Conservation (phyloP, 306 rosid genomes). For the Senna siamea region DNA sequence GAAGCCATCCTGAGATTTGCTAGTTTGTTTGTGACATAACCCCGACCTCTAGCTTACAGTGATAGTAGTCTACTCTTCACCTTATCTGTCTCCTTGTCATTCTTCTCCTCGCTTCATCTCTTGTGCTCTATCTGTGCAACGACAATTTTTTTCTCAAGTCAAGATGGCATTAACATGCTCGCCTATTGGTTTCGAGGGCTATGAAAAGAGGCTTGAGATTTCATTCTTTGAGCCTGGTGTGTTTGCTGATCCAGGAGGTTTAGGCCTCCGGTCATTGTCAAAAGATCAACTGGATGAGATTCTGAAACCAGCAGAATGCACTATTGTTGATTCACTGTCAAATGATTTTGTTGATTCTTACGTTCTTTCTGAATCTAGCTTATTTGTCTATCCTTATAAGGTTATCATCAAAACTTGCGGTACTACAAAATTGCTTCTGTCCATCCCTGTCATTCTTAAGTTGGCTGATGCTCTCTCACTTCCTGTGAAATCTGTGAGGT, state of each 20-base stretch:
- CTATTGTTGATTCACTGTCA: constrained; percentile 80
- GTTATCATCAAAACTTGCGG: constrained; percentile 94
- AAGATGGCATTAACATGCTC: constrained; percentile 68
- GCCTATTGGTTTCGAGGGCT: constrained; percentile 96
- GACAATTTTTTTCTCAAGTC: constrained; percentile 33
- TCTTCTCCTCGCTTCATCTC: constrained; percentile 1
- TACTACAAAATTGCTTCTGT: constrained; percentile 82
- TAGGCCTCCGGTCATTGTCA: constrained; percentile 76
- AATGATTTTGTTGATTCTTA: constrained; percentile 84
- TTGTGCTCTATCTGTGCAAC: constrained; percentile 30
- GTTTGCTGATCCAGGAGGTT: constrained; percentile 69
- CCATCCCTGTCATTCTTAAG: constrained; percentile 79
- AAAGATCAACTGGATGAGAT: constrained; percentile 77
- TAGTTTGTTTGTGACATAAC: constrained; percentile 37
- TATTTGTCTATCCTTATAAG: constrained; percentile 79
- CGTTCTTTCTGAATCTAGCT: constrained; percentile 95
- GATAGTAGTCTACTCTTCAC: constrained; percentile 12
- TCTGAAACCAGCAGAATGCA: constrained; percentile 86
- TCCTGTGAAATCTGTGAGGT: constrained; percentile 77
- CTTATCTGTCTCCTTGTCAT: neutral
- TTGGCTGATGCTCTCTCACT: constrained; percentile 65
- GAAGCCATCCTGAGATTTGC: constrained; percentile 77
- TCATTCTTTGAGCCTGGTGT: constrained; percentile 67
- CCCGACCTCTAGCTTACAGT: constrained; percentile 35
- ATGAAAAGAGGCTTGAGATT: constrained; percentile 93